Evolutionary conservation across 306 rosid genomes (phyloP), one percentile per base, ranked within the genome.

Genomic region (Notholithocarpus densiflorus): DNA sequence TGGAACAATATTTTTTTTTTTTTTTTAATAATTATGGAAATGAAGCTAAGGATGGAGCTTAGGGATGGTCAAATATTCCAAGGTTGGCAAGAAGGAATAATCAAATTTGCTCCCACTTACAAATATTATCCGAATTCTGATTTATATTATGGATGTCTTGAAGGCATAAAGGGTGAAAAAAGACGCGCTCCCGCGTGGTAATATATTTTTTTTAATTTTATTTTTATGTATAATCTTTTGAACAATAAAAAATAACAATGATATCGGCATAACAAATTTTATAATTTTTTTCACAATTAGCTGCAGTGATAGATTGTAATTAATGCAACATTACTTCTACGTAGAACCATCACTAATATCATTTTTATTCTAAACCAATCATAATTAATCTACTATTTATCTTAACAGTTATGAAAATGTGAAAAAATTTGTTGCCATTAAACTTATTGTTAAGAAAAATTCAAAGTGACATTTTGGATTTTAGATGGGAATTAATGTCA

Each of bases 151-250:
- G 97, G 94, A 26, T 68, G 87, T 14, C 71, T 64, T 78, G 84
- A 83, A 0, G 92, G 83, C 21, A 85, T 72, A 53, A 90, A 76
- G 80, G 40, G 78, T 56, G 88, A 87, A 66, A 90, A 92, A 76
- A 88, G 56, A 69, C 82, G 97, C 13, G 88, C 97, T 61, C 98
- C 98, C 9, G 97, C 98, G 23, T 94, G 98, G 98, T 94, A 86
- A 84, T 29, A 32, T 5, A 0, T 48, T 0, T 48, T 12, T 12
- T 48, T 48, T 12, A 7, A 37, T 48, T 48, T 48, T 12, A 1
- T 61, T 3, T 48, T 8, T 17, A 43, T 27, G 3, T 15, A 82
- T 24, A 40, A 13, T 45, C 13, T 12, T 40, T 29, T 31, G 45
- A 2, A 37, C 2, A 37, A 37, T 37, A 1, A 7, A 7, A 37